Conservation (phyloP, 2,329 filamentous ascomycete species). For the Trichoderma sp. region DNA sequence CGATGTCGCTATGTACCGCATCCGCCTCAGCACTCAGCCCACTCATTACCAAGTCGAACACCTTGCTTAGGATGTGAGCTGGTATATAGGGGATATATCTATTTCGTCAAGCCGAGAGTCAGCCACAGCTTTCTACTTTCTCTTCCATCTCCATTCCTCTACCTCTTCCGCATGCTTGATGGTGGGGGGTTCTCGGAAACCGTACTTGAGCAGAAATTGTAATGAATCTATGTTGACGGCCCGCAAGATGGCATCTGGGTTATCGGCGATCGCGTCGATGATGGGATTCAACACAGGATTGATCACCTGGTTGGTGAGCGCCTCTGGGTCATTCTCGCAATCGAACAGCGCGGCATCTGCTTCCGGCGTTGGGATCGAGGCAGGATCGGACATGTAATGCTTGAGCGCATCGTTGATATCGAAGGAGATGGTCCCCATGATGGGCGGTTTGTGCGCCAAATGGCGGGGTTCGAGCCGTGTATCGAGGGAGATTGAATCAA, state of each 20-base stretch:
- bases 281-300: conserved; percentile 88
- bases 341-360: conserved; percentile 80
- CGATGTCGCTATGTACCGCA: conserved; percentile 77
- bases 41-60: conserved; percentile 86
- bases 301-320: conserved; percentile 72
- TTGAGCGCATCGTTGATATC: conserved; percentile 97
- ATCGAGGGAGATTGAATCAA: neutral
- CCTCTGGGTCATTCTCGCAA: conserved; percentile 87
- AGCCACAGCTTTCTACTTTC: neutral
- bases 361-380: conserved; percentile 77
- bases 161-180: neutral
- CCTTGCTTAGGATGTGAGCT: conserved; percentile 80
- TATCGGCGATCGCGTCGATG: conserved; percentile 87
- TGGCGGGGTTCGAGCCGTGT: conserved; percentile 15
- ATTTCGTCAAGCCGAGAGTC: conserved; percentile 40
- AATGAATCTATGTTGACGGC: conserved; percentile 83
- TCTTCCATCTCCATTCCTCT: neutral
- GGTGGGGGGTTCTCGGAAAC: conserved; percentile 37
- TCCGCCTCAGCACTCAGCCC: conserved; percentile 84
- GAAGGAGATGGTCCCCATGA: conserved; percentile 77
- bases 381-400: conserved; percentile 91
- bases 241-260: conserved; percentile 80
- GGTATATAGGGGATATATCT: conserved; percentile 81
- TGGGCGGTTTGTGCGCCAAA: conserved; percentile 30
- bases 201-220: conserved; percentile 95